Evolutionary conservation across 352 stramenopile species (phyloP), one percentile per base, ranked within the genome.

Genomic region (Peronospora destructor): DNA sequence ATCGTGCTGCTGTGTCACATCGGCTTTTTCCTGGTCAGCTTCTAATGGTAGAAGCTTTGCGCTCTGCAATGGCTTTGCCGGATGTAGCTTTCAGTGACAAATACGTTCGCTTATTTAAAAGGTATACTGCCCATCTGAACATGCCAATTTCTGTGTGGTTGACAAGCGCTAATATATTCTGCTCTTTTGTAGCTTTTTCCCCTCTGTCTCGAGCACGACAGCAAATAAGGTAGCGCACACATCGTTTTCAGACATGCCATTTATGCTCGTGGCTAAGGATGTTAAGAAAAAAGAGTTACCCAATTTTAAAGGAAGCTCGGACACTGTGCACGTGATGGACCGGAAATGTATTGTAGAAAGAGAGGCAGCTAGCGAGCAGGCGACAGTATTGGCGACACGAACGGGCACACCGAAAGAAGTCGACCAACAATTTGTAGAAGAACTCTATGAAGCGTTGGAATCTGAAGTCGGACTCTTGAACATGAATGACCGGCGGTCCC

Each of bases 21-120:
- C 54, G 62, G 2, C 42, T 87, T 13, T 85, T 75, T 45, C 49
- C 58, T 23, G 52, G 64, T 1, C 42, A 39, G 6, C 35, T 59
- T 21, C 25, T 46, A 6, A 65, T 81, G 19, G 41, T 47, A n/a
- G 36, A 53, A 16, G 44, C 57, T 19, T 12, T 84, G 46, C 36
- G 53, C 44, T 49, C 33, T 41, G 46, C 56, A 23, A 62, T 75
- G 50, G 21, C 41, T 33, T 53, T 34, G 2, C 36, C 53, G 2
- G 25, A 57, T 16, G 28, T 56, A n/a, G 36, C 51, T 40, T 56
- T 62, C 9, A 58, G 59, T 39, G 42, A 34, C 19, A 57, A 69
- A 11, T 56, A 77, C 48, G 2, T 68, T n/a, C 71, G 63, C 11
- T 53, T 81, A 42, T 72, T 74, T 48, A 73, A 64, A 63, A 81